Evolutionary conservation across 306 rosid species (phyloP), one percentile per base, ranked within the genome.

Genomic region (Cicer yamashitae): DNA sequence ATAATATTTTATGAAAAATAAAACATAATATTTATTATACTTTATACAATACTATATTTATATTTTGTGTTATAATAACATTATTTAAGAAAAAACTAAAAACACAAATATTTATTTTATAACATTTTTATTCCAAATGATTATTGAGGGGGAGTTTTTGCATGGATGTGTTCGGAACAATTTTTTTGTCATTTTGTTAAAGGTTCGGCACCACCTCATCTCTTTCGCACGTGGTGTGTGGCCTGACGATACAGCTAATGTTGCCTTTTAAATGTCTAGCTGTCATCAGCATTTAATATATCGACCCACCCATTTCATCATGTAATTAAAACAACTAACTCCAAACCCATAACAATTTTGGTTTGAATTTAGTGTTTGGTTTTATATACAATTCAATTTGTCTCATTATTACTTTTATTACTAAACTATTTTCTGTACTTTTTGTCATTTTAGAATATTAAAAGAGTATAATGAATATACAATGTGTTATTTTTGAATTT

Each of bases 271-370:
- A 57, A 57, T 43, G 7, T 8, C 40, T 53, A 72, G 70, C 20
- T 54, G 83, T 79, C 79, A 79, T 73, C 69, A 79, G 39, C 79
- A 54, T 53, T 72, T 14, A 64, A 53, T 44, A 20, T 52, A 25
- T 45, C 44, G 8, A 70, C 63, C 63, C 62, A 77, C 25, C 46
- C 39, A 37, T 53, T 9, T 57, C 11, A 10, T 57, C 63, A 22
- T 57, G 7, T 22, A 22, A 22, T 39, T 22, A 22, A 57, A 7
- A 57, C 37, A 57, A 10, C 25, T 57, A 60, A 34, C 66, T 60
- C 9, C 5, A 34, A 60, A 11, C 15, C 14, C 10, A 59, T 8
- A 57, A 34, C 66, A 30, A 11, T 34, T 34, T 30, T 60, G 15
- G 43, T 7, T 34, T 60, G 66, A 34, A 60, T 13, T 60, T 1